A percentile compares a stretch with the other conserved stretches of the same genome.
These are phyloP conservation scores for Solanum okadae DNA, from an alignment of 257 asterid species.

Conservation along the genomic window DNA sequence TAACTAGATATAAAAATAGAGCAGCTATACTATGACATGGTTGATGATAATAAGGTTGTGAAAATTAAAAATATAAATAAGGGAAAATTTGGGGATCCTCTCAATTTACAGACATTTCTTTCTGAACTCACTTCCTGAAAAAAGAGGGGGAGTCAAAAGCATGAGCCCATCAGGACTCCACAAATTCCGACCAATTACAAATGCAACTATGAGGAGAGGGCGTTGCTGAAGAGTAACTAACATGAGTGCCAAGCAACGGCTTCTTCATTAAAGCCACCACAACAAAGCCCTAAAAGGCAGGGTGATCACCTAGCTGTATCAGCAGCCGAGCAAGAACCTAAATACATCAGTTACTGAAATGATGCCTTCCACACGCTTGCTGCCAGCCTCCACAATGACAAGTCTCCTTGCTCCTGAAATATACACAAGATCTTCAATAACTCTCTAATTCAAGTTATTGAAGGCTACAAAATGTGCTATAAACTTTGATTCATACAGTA, in stretches of 20 bases:
- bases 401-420: conserved; percentile 60
- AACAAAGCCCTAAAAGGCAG: conserved; percentile 4
- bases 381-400: conserved; percentile 70
- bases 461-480: background rate
- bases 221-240: conserved; percentile 2
- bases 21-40: background rate
- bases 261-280: conserved; percentile 5
- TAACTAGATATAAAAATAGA: background rate
- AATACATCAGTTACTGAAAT: conserved; percentile 58
- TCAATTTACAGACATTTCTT: conserved; percentile 36
- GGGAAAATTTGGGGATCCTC: conserved; percentile 18
- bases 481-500: background rate
- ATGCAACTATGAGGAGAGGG: background rate
- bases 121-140: conserved; percentile 19
- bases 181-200: background rate
- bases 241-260: background rate
- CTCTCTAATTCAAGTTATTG: background rate
- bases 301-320: conserved; percentile 7
- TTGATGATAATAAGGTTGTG: background rate
- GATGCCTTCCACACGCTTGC: conserved; percentile 71
- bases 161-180: conserved; percentile 7
- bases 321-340: conserved; percentile 49
- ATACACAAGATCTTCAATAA: background rate
- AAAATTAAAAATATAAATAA: conserved; percentile 1
- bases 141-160: conserved; percentile 14